These are phyloP conservation scores for Podila epicladia DNA, from an alignment of 192 early-diverging fungal genomes.

Conservation along the genomic window DNA sequence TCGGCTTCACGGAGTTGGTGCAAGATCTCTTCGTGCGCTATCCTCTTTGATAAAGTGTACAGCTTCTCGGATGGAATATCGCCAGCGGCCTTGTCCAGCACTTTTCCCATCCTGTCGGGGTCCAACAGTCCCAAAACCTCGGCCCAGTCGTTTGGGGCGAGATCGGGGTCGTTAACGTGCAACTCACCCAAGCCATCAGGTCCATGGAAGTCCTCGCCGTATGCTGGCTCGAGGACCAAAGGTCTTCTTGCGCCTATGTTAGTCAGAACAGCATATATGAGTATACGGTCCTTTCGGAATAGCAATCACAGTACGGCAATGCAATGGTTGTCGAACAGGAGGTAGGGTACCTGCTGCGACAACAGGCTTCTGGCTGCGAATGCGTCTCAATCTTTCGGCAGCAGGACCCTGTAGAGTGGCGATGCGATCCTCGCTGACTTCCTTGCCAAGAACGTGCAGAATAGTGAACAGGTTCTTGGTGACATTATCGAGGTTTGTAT, in stretches of 20 bases:
- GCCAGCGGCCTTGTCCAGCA: constrained; percentile 16
- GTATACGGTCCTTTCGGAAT: no score
- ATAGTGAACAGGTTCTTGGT: constrained; percentile 56
- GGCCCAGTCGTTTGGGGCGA: constrained; percentile 42
- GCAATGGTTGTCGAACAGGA: neutral
- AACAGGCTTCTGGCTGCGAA: constrained; percentile 35
- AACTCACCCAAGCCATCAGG: constrained; percentile 56
- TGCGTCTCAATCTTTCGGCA: constrained; percentile 21
- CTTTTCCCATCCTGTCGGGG: constrained; percentile 26
- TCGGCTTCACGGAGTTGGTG: constrained; percentile 51
- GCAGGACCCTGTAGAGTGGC: constrained; percentile 11
- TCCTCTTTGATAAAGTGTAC: constrained; percentile 44
- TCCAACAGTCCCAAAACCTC: constrained; percentile 29
- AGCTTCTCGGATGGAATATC: constrained; percentile 17
- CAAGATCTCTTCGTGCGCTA: constrained; percentile 57
- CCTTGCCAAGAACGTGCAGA: constrained; percentile 52
- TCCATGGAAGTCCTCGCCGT: constrained; percentile 60
- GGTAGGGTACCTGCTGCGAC: constrained; percentile 50
- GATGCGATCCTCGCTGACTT: constrained; percentile 20
- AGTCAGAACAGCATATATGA: neutral
- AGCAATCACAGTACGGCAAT: no score
- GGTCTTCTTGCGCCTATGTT: constrained; percentile 44
- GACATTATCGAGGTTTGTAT: constrained; percentile 46
- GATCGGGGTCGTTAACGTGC: constrained; percentile 41
- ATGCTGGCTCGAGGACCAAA: constrained; percentile 25